phyloP scores from a whole-genome alignment of 768 basidiomycete species.

The Mycena crocata region DNA sequence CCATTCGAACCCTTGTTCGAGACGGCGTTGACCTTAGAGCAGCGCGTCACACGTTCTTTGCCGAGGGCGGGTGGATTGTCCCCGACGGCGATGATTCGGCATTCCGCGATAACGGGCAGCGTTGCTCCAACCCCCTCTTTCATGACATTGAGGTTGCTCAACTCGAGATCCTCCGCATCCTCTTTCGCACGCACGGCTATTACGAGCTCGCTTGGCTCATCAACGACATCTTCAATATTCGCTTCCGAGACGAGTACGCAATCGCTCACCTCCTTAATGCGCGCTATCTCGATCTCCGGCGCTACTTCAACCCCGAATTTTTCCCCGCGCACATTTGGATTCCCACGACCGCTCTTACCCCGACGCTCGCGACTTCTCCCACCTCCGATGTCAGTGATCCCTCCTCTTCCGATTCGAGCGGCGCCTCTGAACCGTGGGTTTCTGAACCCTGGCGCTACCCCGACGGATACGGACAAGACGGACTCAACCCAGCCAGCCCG shows the following conservation, averaged over 20 bases:
- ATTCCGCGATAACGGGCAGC: background rate
- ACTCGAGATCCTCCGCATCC: background rate
- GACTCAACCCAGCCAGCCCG: no score
- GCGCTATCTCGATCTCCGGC: background rate
- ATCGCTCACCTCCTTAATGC: background rate
- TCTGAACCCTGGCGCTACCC: no score
- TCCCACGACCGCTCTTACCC: background rate
- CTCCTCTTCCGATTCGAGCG: no score
- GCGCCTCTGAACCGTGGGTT: no score
- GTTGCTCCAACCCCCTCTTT: background rate
- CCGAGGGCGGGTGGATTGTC: background rate
- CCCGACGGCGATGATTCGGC: background rate
- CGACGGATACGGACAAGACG: no score
- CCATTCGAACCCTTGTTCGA: background rate
- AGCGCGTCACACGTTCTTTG: background rate
- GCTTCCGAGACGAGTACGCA: background rate
- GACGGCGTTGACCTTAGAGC: background rate
- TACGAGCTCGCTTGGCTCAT: background rate
- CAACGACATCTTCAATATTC: background rate
- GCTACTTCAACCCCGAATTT: no score
- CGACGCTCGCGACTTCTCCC: no score
- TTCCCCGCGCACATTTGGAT: no score
- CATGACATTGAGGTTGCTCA: background rate
- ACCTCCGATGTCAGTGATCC: no score
- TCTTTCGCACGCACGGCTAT: background rate